These are phyloP conservation scores for Aspergillus bertholletiae DNA, from an alignment of 495 filamentous ascomycete genomes.

Conservation along the genomic window DNA sequence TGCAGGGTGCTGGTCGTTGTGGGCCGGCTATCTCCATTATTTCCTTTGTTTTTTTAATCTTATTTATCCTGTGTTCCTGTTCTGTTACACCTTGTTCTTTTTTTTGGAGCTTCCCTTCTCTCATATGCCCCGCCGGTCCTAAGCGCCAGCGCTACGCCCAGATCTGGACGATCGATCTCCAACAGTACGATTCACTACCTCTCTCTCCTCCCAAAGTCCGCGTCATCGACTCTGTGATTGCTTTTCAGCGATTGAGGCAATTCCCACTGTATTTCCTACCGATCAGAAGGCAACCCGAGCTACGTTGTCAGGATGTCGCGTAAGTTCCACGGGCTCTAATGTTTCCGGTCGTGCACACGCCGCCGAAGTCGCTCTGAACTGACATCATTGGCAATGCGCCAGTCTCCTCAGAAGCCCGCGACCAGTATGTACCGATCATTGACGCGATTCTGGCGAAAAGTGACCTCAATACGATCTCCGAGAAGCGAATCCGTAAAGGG, in stretches of 20 bases:
- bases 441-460: conserved; percentile 80
- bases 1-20: conserved; percentile 15
- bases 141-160: conserved; percentile 43
- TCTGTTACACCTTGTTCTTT: conserved; percentile 6
- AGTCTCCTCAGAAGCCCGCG: conserved; percentile 67
- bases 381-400: conserved; percentile 20
- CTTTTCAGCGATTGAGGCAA: conserved; percentile 8
- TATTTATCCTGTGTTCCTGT: conserved; percentile 2
- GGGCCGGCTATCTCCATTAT: conserved; percentile 11
- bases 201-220: conserved; percentile 1
- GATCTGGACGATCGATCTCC: conserved; percentile 20
- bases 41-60: conserved; percentile 11
- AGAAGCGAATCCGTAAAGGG: conserved; percentile 86
- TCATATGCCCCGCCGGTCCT: conserved; percentile 37
- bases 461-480: conserved; percentile 86
- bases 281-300: background rate
- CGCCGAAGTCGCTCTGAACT: conserved; percentile 19
- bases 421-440: conserved; percentile 78
- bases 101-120: background rate
- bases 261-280: conserved; percentile 5
- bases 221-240: background rate
- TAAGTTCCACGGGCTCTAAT: conserved; percentile 29
- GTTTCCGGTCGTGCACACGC: conserved; percentile 9
- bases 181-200: conserved; percentile 14
- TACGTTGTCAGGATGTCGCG: conserved; percentile 36